Percentiles rank a stretch among this genome's conserved stretches.
Evolutionary conservation across 306 rosid genomes (phyloP).

Genomic region (Quercus rubra): DNA sequence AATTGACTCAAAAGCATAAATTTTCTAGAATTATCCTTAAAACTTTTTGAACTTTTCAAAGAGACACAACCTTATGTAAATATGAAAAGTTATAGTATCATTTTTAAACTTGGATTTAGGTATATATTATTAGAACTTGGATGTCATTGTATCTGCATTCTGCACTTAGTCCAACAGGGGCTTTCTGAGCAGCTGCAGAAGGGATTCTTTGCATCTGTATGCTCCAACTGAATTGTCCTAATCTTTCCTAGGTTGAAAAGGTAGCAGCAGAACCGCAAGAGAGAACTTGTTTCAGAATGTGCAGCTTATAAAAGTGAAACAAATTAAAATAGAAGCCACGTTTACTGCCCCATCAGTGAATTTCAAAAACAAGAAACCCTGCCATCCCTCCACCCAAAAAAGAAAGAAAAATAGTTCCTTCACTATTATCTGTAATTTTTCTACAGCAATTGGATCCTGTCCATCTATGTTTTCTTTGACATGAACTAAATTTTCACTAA

Average conservation of each 20-base stretch:
- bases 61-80: no score
- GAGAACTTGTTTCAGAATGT: conserved; percentile 9
- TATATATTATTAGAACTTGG: background rate
- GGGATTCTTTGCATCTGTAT: conserved; percentile 97
- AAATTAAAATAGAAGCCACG: background rate
- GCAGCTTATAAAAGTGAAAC: background rate
- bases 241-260: conserved; percentile 94
- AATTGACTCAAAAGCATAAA: no score
- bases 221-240: conserved; percentile 91
- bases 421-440: background rate
- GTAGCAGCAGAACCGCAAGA: conserved; percentile 77
- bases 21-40: background rate
- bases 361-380: background rate
- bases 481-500: background rate
- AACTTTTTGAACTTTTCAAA: no score
- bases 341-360: background rate
- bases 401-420: background rate
- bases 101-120: background rate
- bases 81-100: no score
- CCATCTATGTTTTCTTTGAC: background rate
- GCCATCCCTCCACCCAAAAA: background rate
- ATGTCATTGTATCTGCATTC: background rate
- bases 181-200: conserved; percentile 93
- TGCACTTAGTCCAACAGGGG: conserved; percentile 40
- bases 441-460: background rate